Evolutionary conservation across 768 basidiomycete genomes (phyloP), one percentile per base, ranked within the genome.

Genomic region (Tylopilus felleus): DNA sequence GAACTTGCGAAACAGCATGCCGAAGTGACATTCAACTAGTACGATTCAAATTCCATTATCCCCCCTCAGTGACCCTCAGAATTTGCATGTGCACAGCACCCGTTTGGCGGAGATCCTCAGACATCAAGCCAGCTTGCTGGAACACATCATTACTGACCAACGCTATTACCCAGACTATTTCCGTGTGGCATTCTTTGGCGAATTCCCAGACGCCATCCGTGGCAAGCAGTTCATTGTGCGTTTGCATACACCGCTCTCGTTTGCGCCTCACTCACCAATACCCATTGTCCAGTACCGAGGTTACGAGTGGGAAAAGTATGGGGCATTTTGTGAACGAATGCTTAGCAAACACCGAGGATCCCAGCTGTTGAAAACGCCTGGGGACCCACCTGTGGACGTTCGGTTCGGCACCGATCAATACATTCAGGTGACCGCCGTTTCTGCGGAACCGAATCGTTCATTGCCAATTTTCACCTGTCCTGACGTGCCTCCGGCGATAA

Each of bases 141-240:
- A 95, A 58, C 88, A 90, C 60, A 95, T 96, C 56, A 85, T 90
- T 46, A 82, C 79, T 33, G 82, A 90, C 55, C 84, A 88, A 69
- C 82, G 91, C 46, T 90, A 90, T 59, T 93, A 93, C 65, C 84
- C 92, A 19, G 94, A 93, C 63, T 97, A 95, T 71, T 98, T 94
- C 76, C 80, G 92, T 44, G 91, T 98, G 33, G 88, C 88, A 5
- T 98, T 94, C 73, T 97, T 86, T 71, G 95, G 96, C 23, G 90
- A 86, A 61, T 95, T 95, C 74, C 93, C 93, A 0, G 80, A 75
- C 19, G 90, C 90, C 17, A 82, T 96, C 38, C 81, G 87, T 51
- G 84, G 88, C 62, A 96, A 95, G 69, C 90, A 93, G 53, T 98
- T 94, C 73, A 86, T 96, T 56, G 92, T 94, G 70, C 56, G 80